Percentiles rank a stretch among this genome's conserved stretches.
phyloP scores from a whole-genome alignment of 2,329 filamentous ascomycete genomes.

The Diaporthe amygdali region DNA sequence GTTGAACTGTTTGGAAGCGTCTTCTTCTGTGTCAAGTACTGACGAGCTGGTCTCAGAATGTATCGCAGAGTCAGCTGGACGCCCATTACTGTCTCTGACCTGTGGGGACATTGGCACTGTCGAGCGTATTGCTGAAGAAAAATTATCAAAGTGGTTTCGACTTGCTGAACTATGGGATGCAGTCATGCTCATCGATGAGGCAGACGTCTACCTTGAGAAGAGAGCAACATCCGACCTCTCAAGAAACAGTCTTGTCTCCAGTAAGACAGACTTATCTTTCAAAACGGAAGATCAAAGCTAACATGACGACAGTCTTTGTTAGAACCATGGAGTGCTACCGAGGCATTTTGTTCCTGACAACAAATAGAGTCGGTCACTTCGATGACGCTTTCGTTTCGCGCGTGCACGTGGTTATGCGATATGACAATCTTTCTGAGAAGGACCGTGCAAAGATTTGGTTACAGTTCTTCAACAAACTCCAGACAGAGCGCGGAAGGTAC shows the following conservation, averaged over 20 bases:
- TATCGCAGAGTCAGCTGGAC: conserved; percentile 30
- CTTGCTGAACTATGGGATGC: background rate
- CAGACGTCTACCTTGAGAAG: conserved; percentile 33
- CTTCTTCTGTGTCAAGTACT: background rate
- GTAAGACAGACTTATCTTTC: conserved; percentile 23
- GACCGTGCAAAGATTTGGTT: background rate
- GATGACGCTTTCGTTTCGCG: conserved; percentile 43
- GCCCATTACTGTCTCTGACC: conserved; percentile 27
- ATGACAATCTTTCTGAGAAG: conserved; percentile 27
- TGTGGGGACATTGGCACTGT: conserved; percentile 26
- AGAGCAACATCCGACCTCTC: conserved; percentile 29
- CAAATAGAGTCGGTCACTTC: conserved; percentile 39
- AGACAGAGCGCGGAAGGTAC: background rate
- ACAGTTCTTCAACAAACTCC: conserved; percentile 1
- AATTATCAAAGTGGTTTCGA: background rate
- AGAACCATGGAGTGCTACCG: conserved; percentile 34
- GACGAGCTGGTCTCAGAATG: conserved; percentile 22
- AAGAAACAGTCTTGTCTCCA: conserved; percentile 32
- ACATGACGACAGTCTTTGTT: conserved; percentile 27
- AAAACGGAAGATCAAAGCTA: conserved; percentile 16
- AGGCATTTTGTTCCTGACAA: conserved; percentile 34
- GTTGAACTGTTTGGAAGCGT: background rate
- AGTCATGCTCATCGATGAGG: conserved; percentile 32
- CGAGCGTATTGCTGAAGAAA: background rate
- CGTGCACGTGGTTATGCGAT: conserved; percentile 38